A percentile compares a stretch with the other conserved stretches of the same genome.
These are phyloP conservation scores for Bifiguratus adelaidae DNA, from an alignment of 192 early-diverging fungal genomes.

Conservation along the genomic window DNA sequence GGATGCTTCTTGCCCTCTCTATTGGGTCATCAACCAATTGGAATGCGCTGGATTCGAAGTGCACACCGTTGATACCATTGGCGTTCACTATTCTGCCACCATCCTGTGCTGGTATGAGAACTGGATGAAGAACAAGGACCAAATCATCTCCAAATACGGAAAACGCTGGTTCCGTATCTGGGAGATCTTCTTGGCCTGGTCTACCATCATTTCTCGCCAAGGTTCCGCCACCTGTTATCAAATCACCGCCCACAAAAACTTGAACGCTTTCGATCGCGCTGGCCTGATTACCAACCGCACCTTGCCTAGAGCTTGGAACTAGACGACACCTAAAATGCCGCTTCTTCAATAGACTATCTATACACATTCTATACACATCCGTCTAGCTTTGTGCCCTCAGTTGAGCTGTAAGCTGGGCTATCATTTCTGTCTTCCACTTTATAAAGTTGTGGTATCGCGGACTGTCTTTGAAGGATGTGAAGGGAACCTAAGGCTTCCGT, in stretches of 20 bases:
- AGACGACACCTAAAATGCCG: too few species aligned
- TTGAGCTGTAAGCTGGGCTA: too few species aligned
- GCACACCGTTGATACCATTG: constrained; percentile 77
- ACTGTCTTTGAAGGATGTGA: too few species aligned
- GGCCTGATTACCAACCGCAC: constrained; percentile 39
- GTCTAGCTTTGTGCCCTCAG: too few species aligned
- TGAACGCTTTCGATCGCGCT: constrained; percentile 87
- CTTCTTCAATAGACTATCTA: too few species aligned
- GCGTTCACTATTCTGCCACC: constrained; percentile 96
- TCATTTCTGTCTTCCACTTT: too few species aligned
- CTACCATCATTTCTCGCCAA: constrained; percentile 90
- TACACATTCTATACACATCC: too few species aligned
- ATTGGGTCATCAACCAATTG: constrained; percentile 91
- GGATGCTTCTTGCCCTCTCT: constrained; percentile 91
- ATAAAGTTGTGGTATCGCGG: too few species aligned
- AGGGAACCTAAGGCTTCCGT: too few species aligned
- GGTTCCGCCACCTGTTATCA: constrained; percentile 96
- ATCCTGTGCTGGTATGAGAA: constrained; percentile 95
- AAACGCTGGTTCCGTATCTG: constrained; percentile 86
- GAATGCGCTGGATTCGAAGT: constrained; percentile 94
- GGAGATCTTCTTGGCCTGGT: constrained; percentile 99
- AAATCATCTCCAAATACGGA: constrained; percentile 76
- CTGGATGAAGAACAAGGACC: constrained; percentile 92
- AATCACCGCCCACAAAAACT: constrained; percentile 95
- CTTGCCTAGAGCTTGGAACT: constrained; percentile 17